phyloP scores from a whole-genome alignment of 1,139 yeast genomes.

The Debaryomyces udenii region DNA sequence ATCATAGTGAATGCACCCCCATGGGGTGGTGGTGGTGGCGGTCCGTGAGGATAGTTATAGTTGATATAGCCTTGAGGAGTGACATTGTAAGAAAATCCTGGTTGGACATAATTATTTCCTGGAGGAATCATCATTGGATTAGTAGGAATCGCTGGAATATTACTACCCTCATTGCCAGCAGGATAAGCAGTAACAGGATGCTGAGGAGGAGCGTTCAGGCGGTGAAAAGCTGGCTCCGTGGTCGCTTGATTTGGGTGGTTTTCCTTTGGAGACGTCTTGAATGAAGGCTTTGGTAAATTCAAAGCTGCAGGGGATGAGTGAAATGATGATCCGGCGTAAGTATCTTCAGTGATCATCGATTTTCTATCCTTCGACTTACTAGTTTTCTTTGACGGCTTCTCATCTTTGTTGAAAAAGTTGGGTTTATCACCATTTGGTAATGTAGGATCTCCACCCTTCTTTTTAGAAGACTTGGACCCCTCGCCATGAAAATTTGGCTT shows the following conservation, averaged over 20 bases:
- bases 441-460: slow-evolving; percentile 14
- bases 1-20: slow-evolving; percentile 7
- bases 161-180: neutral
- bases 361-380: slow-evolving; percentile 21
- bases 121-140: slow-evolving; percentile 11
- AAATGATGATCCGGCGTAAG: slow-evolving; percentile 62
- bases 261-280: slow-evolving; percentile 36
- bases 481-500: slow-evolving; percentile 33
- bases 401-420: slow-evolving; percentile 17
- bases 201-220: slow-evolving; percentile 21
- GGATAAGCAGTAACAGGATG: slow-evolving; percentile 37
- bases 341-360: slow-evolving; percentile 27
- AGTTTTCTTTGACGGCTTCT: slow-evolving; percentile 17
- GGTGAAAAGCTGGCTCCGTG: slow-evolving; percentile 3
- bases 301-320: slow-evolving; percentile 61
- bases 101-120: slow-evolving; percentile 18
- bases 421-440: slow-evolving; percentile 28
- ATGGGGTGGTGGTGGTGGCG: slow-evolving; percentile 13
- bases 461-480: slow-evolving; percentile 10
- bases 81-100: slow-evolving; percentile 36
- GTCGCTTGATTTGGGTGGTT: slow-evolving; percentile 11
- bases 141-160: slow-evolving; percentile 12
- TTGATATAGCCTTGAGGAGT: slow-evolving; percentile 36
- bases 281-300: slow-evolving; percentile 59
- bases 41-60: slow-evolving; percentile 17